Evolutionary conservation across 176 grass and related monocot genomes (phyloP).

Genomic region (Oryza nivara): DNA sequence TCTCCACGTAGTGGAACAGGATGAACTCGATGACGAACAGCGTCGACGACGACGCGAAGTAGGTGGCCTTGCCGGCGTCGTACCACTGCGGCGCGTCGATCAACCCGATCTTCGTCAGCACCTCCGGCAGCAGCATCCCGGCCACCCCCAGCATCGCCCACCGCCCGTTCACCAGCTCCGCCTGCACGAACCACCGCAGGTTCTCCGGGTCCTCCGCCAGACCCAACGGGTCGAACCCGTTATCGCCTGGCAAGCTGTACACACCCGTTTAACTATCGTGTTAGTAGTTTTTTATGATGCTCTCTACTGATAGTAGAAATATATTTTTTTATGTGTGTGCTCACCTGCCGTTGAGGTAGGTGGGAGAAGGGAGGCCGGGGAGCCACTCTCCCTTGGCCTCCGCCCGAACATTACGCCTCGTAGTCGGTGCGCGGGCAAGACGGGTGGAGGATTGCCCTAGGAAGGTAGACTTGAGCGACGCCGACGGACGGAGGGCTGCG

Average conservation of each 20-base stretch:
- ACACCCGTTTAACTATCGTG: neutral
- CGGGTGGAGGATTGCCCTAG: conserved; percentile 38
- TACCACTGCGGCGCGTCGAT: conserved; percentile 78
- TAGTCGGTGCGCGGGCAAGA: conserved; percentile 19
- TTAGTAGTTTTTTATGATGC: neutral
- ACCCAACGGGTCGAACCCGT: conserved; percentile 73
- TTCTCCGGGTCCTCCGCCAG: conserved; percentile 89
- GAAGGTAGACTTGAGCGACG: conserved; percentile 50
- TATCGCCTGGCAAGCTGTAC: conserved; percentile 67
- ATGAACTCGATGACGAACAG: conserved; percentile 89
- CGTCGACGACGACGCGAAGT: conserved; percentile 83
- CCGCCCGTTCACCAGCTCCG: conserved; percentile 79
- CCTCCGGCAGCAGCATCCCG: conserved; percentile 85
- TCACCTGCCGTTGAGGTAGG: conserved; percentile 76
- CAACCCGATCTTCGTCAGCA: conserved; percentile 69
- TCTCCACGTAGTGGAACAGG: conserved; percentile 86
- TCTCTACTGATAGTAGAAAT: neutral
- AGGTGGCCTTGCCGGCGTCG: conserved; percentile 80
- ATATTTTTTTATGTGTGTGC: neutral
- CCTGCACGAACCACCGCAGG: conserved; percentile 87
- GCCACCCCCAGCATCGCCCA: conserved; percentile 92
- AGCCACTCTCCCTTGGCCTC: conserved; percentile 91
- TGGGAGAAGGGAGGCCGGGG: conserved; percentile 71
- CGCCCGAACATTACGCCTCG: conserved; percentile 51
- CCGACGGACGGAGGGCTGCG: conserved; percentile 48